These are phyloP conservation scores for Chaetothyriales sp. DNA, from an alignment of 2,329 filamentous ascomycete species.

Conservation along the genomic window DNA sequence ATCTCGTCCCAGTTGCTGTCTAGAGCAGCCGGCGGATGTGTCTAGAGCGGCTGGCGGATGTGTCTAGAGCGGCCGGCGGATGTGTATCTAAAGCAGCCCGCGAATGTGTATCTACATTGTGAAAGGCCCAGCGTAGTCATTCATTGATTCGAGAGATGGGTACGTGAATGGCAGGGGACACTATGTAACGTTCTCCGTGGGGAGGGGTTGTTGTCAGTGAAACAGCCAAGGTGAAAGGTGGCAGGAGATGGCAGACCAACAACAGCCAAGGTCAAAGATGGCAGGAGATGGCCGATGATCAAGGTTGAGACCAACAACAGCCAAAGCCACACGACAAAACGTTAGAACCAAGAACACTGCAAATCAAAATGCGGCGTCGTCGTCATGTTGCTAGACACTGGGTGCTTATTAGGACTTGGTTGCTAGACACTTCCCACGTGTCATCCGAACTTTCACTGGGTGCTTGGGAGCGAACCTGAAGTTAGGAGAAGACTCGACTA, in stretches of 20 bases:
- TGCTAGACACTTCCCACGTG: too few relatives aligned
- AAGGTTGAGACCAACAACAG: too few relatives aligned
- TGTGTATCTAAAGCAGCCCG: neutral
- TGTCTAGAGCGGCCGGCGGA: too few relatives aligned
- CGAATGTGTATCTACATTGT: neutral
- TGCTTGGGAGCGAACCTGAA: too few relatives aligned
- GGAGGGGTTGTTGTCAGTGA: neutral
- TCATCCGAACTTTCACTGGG: too few relatives aligned
- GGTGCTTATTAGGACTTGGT: too few relatives aligned
- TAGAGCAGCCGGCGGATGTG: neutral
- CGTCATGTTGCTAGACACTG: too few relatives aligned
- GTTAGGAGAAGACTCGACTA: too few relatives aligned
- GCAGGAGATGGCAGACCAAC: too few relatives aligned
- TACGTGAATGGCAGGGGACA: neutral
- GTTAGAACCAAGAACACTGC: neutral
- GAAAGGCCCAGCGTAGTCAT: neutral
- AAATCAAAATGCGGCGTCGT: neutral
- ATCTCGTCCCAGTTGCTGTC: constrained; percentile 13
- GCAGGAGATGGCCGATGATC: too few relatives aligned
- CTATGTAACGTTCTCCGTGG: neutral
- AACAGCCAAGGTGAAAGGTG: neutral
- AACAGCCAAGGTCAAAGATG: too few relatives aligned
- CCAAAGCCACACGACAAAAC: neutral
- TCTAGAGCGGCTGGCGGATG: too few relatives aligned
- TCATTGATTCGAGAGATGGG: neutral